Evolutionary conservation across 2,329 filamentous ascomycete species (phyloP).

Genomic region (Epichloe aotearoae): DNA sequence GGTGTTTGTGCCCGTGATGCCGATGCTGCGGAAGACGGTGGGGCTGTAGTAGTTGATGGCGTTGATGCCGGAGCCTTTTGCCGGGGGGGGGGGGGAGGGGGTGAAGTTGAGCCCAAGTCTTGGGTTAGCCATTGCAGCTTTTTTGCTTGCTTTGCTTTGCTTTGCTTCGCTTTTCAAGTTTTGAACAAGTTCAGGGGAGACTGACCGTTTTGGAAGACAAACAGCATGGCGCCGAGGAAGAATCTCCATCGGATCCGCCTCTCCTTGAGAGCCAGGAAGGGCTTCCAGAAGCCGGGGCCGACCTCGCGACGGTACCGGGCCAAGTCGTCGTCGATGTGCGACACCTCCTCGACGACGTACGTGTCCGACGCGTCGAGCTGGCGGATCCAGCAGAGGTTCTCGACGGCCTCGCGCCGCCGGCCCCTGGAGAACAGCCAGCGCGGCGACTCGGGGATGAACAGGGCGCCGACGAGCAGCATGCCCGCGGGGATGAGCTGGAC

Average conservation of each 20-base stretch:
- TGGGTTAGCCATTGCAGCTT: background rate
- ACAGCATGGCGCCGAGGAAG: conserved; percentile 59
- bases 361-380: conserved; percentile 40
- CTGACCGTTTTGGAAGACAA: conserved; percentile 64
- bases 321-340: conserved; percentile 55
- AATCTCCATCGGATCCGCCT: conserved; percentile 55
- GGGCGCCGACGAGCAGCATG: conserved; percentile 43
- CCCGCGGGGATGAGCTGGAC: conserved; percentile 56
- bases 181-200: too few species aligned
- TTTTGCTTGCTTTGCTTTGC: too few species aligned
- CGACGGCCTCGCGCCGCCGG: conserved; percentile 43
- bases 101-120: too few species aligned
- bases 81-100: background rate
- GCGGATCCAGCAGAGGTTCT: conserved; percentile 51
- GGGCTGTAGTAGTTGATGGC: conserved; percentile 20
- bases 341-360: conserved; percentile 63
- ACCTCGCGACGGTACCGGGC: conserved; percentile 50
- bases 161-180: too few species aligned
- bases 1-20: conserved; percentile 12
- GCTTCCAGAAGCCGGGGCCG: conserved; percentile 63
- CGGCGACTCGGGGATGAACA: conserved; percentile 52
- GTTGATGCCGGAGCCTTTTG: conserved; percentile 15
- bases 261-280: conserved; percentile 45
- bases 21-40: conserved; percentile 17
- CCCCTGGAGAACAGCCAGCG: conserved; percentile 56